Evolutionary conservation across 108 stramenopile genomes (phyloP).

Genomic region (Nannochloropsis salina): DNA sequence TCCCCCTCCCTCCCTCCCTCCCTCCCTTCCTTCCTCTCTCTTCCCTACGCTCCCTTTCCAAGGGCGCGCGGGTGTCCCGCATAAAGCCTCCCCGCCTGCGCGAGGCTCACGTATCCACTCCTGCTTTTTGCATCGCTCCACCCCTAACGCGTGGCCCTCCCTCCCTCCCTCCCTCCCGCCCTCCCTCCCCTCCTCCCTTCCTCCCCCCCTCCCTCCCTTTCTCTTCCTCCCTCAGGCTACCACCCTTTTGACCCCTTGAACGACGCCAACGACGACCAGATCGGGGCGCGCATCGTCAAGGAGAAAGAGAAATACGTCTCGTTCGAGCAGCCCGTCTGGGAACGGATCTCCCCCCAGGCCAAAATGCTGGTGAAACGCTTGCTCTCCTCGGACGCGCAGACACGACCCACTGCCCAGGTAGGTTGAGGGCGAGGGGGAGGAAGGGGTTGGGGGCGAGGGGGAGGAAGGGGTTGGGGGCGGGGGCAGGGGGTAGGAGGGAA

Average conservation of each 20-base stretch:
- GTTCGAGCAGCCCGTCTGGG: conserved; percentile 25
- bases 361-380: neutral
- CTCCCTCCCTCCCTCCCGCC: neutral
- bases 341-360: conserved; percentile 17
- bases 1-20: neutral
- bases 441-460: too few species aligned
- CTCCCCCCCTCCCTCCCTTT: neutral
- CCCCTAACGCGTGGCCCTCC: neutral
- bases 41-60: neutral
- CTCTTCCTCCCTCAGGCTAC: too few species aligned
- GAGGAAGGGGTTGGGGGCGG: too few species aligned
- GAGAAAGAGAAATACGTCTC: conserved; percentile 1
- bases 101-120: too few species aligned
- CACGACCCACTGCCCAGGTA: neutral
- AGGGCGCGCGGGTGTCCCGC: neutral
- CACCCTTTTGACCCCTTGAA: neutral
- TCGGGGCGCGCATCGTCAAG: neutral
- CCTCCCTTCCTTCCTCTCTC: neutral
- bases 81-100: too few species aligned
- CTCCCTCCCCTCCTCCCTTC: neutral
- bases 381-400: neutral
- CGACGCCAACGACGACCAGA: neutral
- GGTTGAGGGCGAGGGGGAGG: too few species aligned
- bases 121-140: neutral
- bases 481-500: neutral